A percentile compares a stretch with the other conserved stretches of the same genome.
phyloP scores from a whole-genome alignment of 495 filamentous ascomycete genomes.

The Tetracladium setigerum region DNA sequence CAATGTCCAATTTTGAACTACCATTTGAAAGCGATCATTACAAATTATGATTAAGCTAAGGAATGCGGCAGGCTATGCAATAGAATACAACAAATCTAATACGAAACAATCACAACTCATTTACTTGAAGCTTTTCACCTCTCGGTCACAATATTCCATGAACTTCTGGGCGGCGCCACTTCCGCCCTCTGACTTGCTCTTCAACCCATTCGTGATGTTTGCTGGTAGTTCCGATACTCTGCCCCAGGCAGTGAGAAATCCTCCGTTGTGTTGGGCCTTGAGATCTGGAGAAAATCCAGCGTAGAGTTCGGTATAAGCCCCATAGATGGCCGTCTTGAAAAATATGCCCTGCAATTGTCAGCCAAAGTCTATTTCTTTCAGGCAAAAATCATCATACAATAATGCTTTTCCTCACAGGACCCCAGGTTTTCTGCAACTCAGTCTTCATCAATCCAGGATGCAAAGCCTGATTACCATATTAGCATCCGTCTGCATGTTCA shows the following conservation, averaged over 20 bases:
- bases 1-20: background rate
- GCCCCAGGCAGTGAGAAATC: slow-evolving; percentile 25
- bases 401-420: background rate
- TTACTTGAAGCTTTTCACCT: slow-evolving; percentile 7
- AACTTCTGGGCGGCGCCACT: slow-evolving; percentile 25
- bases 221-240: slow-evolving; percentile 15
- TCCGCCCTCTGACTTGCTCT: slow-evolving; percentile 16
- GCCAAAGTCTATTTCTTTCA: background rate
- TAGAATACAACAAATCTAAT: background rate
- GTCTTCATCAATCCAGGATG: slow-evolving; percentile 32
- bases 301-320: slow-evolving; percentile 39
- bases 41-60: too few relatives aligned
- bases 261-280: slow-evolving; percentile 15
- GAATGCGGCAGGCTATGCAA: background rate
- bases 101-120: background rate
- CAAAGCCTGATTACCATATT: slow-evolving; percentile 6
- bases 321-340: slow-evolving; percentile 22
- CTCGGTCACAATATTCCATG: slow-evolving; percentile 21
- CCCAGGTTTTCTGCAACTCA: slow-evolving; percentile 24
- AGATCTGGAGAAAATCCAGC: slow-evolving; percentile 34
- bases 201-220: slow-evolving; percentile 14
- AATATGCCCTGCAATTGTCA: background rate
- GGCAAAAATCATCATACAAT: slow-evolving; percentile 2
- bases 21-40: background rate
- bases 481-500: background rate